A percentile compares a stretch with the other conserved stretches of the same genome.
phyloP scores from a whole-genome alignment of 1,139 yeast species.

The Taiozyma onychis region DNA sequence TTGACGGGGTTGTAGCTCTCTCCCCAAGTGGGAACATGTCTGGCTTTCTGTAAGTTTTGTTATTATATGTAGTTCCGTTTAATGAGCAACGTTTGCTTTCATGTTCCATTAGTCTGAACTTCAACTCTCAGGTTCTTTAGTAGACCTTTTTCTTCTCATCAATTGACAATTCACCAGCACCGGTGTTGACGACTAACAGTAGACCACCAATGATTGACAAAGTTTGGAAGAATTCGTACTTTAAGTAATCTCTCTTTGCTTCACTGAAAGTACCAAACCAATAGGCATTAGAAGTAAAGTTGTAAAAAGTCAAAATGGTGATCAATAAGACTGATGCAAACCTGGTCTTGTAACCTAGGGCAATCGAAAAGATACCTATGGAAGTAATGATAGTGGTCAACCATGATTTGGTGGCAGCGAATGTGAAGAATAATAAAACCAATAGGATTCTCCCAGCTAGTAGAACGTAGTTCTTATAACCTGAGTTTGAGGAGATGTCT shows the following conservation, averaged over 20 bases:
- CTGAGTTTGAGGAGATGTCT: slow-evolving; percentile 66
- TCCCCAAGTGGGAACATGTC: too few relatives aligned
- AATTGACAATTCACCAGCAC: slow-evolving; percentile 91
- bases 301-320: slow-evolving; percentile 66
- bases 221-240: slow-evolving; percentile 93
- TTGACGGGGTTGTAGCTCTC: too few relatives aligned
- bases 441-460: slow-evolving; percentile 86
- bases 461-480: slow-evolving; percentile 76
- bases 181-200: slow-evolving; percentile 84
- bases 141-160: slow-evolving; percentile 96
- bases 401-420: slow-evolving; percentile 76
- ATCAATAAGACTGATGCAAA: slow-evolving; percentile 81
- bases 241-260: slow-evolving; percentile 81
- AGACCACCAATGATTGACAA: slow-evolving; percentile 94
- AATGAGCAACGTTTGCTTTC: too few relatives aligned
- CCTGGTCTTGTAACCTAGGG: slow-evolving; percentile 90
- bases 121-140: slow-evolving; percentile 27
- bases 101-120: too few relatives aligned
- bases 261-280: slow-evolving; percentile 68
- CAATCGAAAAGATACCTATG: slow-evolving; percentile 74
- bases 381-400: slow-evolving; percentile 58
- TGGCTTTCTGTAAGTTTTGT: too few relatives aligned
- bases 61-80: too few relatives aligned
- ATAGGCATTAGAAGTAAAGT: slow-evolving; percentile 78
- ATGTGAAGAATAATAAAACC: slow-evolving; percentile 81